Conservation (phyloP, 805 yeast species). For the Vanderwaltozyma yarrowii region DNA sequence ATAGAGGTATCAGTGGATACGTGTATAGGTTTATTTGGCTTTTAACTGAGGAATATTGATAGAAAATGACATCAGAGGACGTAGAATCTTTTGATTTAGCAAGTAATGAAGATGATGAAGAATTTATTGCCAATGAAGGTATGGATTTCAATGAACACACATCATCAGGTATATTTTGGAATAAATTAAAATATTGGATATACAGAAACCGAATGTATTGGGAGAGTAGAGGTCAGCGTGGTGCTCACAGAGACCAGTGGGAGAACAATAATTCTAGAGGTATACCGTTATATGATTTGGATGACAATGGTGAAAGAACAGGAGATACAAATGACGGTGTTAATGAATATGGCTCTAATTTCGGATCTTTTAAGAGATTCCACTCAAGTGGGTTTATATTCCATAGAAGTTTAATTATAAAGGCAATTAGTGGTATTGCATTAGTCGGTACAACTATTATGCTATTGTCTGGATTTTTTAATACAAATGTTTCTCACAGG, state of each 20-base stretch:
- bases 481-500: neutral
- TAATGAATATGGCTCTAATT: neutral
- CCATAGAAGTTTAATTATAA: conserved; percentile 2
- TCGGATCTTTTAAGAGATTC: neutral
- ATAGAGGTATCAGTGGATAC: no score
- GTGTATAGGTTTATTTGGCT: no score
- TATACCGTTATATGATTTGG: conserved; percentile 17
- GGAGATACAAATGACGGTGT: neutral
- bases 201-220: conserved; percentile 3
- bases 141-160: neutral
- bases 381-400: neutral
- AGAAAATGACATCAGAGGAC: neutral
- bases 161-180: neutral
- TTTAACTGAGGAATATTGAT: no score
- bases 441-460: conserved; percentile 1
- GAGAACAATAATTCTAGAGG: conserved; percentile 6
- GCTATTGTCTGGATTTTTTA: neutral
- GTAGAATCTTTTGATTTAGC: conserved; percentile 3
- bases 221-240: no score
- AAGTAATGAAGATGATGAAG: neutral
- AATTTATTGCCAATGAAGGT: neutral
- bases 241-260: no score
- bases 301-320: conserved; percentile 8
- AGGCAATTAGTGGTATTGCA: conserved; percentile 1
- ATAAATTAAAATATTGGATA: conserved; percentile 4